Evolutionary conservation across 164 flowering plant species (phyloP).

Genomic region (Magnolia changhungtana): DNA sequence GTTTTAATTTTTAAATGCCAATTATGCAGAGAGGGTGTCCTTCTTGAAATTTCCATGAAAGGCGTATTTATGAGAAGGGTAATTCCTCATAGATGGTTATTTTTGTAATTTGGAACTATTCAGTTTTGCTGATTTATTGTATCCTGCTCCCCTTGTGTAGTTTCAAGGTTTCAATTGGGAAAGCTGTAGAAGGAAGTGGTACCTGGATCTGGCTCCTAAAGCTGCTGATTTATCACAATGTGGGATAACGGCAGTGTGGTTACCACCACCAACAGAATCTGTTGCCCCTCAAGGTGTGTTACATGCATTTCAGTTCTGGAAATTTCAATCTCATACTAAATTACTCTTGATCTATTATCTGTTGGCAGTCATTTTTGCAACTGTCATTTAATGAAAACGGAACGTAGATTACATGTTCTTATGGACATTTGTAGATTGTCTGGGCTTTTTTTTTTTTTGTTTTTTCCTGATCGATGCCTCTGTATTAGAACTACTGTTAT

Average conservation of each 20-base stretch:
- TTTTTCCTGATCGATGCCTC: not conserved
- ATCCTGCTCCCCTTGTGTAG: constrained; percentile 23
- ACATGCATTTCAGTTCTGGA: not conserved
- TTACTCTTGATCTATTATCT: not conserved
- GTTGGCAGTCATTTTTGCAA: too few relatives aligned
- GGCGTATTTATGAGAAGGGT: not conserved
- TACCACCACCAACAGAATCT: constrained; percentile 67
- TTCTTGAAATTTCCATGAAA: not conserved
- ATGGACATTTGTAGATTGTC: not conserved
- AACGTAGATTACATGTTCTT: not conserved
- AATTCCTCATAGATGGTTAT: not conserved
- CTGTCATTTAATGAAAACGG: not conserved
- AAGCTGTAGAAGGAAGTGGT: constrained; percentile 62
- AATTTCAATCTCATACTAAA: not conserved
- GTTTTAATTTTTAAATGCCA: not conserved
- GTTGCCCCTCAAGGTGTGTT: constrained; percentile 61
- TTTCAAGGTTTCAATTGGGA: constrained; percentile 77
- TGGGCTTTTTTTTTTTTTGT: not conserved
- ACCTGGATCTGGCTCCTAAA: constrained; percentile 49
- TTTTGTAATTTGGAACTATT: not conserved
- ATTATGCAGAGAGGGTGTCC: not conserved
- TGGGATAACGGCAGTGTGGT: constrained; percentile 61
- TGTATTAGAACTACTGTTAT: not conserved
- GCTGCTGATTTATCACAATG: constrained; percentile 57
- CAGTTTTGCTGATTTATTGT: not conserved